Conservation (phyloP, 2,329 filamentous ascomycete species). For the Ceratocystis huliohia region DNA sequence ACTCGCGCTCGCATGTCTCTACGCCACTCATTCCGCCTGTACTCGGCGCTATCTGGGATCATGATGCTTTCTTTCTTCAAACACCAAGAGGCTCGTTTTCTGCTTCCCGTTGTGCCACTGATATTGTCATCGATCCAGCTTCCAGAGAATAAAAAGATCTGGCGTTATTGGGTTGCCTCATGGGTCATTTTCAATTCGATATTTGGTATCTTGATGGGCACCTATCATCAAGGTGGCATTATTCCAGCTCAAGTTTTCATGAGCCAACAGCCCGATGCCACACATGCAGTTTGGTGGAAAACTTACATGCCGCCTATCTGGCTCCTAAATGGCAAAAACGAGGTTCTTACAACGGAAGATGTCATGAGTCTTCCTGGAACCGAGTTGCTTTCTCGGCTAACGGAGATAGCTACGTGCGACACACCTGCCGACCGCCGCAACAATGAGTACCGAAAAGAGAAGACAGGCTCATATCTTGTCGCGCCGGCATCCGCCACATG, state of each 20-base stretch:
- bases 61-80: slow-evolving; percentile 59
- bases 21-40: slow-evolving; percentile 48
- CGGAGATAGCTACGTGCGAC: slow-evolving; percentile 49
- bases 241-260: slow-evolving; percentile 65
- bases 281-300: slow-evolving; percentile 70
- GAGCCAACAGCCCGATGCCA: slow-evolving; percentile 54
- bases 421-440: slow-evolving; percentile 43
- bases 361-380: slow-evolving; percentile 59
- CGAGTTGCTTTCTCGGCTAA: slow-evolving; percentile 46
- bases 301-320: slow-evolving; percentile 73
- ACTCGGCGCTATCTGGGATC: slow-evolving; percentile 61
- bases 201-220: slow-evolving; percentile 62
- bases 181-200: slow-evolving; percentile 61
- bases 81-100: slow-evolving; percentile 69
- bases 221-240: slow-evolving; percentile 69
- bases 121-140: slow-evolving; percentile 60
- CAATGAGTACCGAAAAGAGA: slow-evolving; percentile 45
- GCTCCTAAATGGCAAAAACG: slow-evolving; percentile 64
- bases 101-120: slow-evolving; percentile 64
- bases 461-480: slow-evolving; percentile 55
- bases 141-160: slow-evolving; percentile 40
- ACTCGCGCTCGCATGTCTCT: slow-evolving; percentile 44
- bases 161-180: slow-evolving; percentile 42
- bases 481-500: slow-evolving; percentile 60
- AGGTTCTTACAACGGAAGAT: slow-evolving; percentile 56